phyloP scores from a whole-genome alignment of 2,329 filamentous ascomycete species.

The Zasmidium cellare region DNA sequence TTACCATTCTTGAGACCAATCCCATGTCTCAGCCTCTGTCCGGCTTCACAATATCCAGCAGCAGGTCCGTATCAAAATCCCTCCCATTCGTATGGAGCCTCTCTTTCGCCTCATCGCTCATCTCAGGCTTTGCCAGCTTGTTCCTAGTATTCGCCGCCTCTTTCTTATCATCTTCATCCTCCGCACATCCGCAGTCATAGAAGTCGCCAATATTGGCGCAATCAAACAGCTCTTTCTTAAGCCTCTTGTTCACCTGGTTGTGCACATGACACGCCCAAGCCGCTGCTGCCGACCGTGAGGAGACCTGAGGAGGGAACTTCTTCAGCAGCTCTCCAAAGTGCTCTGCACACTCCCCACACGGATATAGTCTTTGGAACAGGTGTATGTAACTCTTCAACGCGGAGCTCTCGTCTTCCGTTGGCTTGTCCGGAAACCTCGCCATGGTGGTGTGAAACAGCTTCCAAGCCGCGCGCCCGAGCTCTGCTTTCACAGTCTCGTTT shows the following conservation, averaged over 20 bases:
- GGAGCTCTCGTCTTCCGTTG: constrained; percentile 60
- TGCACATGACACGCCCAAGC: constrained; percentile 68
- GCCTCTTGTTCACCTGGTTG: constrained; percentile 64
- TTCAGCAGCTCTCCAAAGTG: constrained; percentile 63
- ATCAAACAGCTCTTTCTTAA: constrained; percentile 62
- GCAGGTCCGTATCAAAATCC: constrained; percentile 31
- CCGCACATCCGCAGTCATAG: constrained; percentile 66
- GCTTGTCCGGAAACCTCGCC: constrained; percentile 64
- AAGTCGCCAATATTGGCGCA: constrained; percentile 66
- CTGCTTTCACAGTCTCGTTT: constrained; percentile 76
- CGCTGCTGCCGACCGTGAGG: constrained; percentile 61
- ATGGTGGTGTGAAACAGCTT: constrained; percentile 68
- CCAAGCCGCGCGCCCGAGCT: constrained; percentile 66
- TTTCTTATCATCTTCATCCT: constrained; percentile 43
- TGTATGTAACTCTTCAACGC: constrained; percentile 62
- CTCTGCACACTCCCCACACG: constrained; percentile 65
- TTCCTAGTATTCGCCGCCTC: constrained; percentile 2
- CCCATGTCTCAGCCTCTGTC: background rate
- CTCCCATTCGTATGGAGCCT: constrained; percentile 31
- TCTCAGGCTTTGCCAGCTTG: constrained; percentile 26
- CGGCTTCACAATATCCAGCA: constrained; percentile 8
- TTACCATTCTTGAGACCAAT: background rate
- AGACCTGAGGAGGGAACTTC: constrained; percentile 65
- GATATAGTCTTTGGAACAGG: constrained; percentile 65
- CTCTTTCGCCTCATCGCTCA: constrained; percentile 30